Percentiles rank a stretch among this genome's conserved stretches.
Evolutionary conservation across 306 rosid species (phyloP).

Genomic region (Acmispon strigosus): DNA sequence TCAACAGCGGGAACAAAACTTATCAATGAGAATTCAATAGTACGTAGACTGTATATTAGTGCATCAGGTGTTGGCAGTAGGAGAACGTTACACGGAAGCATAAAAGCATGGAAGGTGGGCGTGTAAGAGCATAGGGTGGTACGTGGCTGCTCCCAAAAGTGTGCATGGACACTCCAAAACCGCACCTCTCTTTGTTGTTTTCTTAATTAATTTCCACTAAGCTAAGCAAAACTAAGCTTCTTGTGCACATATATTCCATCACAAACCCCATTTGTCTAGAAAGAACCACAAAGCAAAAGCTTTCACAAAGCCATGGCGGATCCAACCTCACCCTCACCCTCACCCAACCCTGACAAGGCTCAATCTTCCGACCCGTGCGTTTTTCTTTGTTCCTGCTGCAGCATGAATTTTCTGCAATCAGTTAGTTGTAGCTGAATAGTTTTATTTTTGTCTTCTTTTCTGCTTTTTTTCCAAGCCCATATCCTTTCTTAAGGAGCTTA

Average conservation of each 20-base stretch:
- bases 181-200: no score
- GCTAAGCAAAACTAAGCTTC: neutral
- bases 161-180: neutral
- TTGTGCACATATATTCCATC: no score
- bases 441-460: no score
- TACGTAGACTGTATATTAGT: no score
- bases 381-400: neutral
- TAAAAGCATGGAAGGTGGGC: neutral
- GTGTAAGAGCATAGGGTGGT: neutral
- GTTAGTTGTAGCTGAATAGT: neutral
- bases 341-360: neutral
- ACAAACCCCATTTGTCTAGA: no score
- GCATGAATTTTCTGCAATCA: neutral
- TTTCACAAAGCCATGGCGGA: conserved; percentile 22
- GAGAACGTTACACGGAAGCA: neutral
- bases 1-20: no score
- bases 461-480: no score
- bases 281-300: neutral
- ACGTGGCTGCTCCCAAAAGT: neutral
- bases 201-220: neutral
- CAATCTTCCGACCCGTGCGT: conserved; percentile 23
- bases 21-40: no score
- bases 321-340: neutral
- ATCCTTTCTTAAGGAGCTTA: no score
- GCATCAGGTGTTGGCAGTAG: neutral